Evolutionary conservation across 352 stramenopile species (phyloP), one percentile per base, ranked within the genome.

Genomic region (Phytophthora syringae): DNA sequence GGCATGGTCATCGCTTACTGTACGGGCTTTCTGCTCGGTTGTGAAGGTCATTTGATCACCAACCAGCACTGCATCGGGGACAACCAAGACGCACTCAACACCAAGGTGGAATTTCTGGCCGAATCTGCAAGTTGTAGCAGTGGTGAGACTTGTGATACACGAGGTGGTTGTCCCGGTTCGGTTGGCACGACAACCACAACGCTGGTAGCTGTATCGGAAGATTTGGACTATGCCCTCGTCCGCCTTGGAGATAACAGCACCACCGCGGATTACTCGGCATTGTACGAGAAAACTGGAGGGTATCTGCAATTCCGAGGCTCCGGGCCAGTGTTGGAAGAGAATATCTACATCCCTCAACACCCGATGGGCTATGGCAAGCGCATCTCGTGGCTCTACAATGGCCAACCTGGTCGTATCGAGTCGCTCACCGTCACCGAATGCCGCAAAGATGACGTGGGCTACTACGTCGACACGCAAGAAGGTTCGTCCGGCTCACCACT

Each of bases 31-130:
- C 34, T 94, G 3, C 40, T 94, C 0, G 86, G 86, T n/a, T 90
- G 84, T 56, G 82, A 90, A 12, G 86, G 83, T 13, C 83, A 94
- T 61, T 42, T 94, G 52, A 66, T 94, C 54, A 94, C 86, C 12
- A 94, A 94, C 72, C 70, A 94, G 49, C 86, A 94, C 59, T 94
- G 86, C 52, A 90, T 94, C 18, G 39, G 72, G 20, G 66, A 81
- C 24, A 79, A 62, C 47, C 64, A 86, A 55, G 83, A 94, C 49
- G 86, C 86, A 13, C 56, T 82, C 32, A 90, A 90, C 54, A 92
- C 84, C 4, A 76, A 76, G 28, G 78, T 71, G 47, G 85, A 94
- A 57, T 91, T 94, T 57, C 77, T 83, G 11, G 83, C 86, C 3
- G 70, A 94, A 63, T 73, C 80, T 3, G 43, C 57, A 22, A 73